Conservation (phyloP, 2,329 filamentous ascomycete genomes). For the Fusarium sp. region DNA sequence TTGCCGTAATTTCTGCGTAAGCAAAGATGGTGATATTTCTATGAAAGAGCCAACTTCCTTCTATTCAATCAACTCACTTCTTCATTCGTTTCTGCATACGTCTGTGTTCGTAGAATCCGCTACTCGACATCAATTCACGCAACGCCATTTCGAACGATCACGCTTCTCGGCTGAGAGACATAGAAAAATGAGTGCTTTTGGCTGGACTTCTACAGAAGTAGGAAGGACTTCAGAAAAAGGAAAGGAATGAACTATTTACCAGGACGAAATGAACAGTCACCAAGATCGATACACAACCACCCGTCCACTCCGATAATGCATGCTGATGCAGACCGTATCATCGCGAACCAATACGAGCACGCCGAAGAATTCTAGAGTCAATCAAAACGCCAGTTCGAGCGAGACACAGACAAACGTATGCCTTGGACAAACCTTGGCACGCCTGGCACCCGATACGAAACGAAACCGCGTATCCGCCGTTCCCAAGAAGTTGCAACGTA, state of each 20-base stretch:
- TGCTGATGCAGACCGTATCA: too few relatives aligned
- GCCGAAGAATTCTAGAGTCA: fast-evolving
- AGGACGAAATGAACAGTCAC: neutral
- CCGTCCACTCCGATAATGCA: neutral
- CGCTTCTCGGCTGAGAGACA: fast-evolving
- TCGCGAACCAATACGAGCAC: too few relatives aligned
- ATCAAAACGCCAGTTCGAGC: neutral
- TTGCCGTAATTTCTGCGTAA: neutral
- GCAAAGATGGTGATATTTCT: neutral
- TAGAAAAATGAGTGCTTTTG: too few relatives aligned
- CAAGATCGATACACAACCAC: neutral
- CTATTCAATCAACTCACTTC: fast-evolving
- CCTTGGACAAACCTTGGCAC: neutral
- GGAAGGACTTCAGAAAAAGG: neutral
- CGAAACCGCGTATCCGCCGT: neutral
- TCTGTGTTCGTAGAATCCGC: neutral
- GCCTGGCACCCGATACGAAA: fast-evolving
- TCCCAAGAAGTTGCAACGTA: neutral
- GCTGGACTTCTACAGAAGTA: too few relatives aligned
- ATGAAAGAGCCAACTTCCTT: neutral
- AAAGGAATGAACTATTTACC: too few relatives aligned
- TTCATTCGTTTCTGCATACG: neutral
- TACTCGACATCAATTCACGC: too few relatives aligned
- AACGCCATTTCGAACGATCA: neutral
- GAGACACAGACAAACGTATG: neutral